phyloP scores from a whole-genome alignment of 2,329 filamentous ascomycete genomes.

The Tolypocladium album region DNA sequence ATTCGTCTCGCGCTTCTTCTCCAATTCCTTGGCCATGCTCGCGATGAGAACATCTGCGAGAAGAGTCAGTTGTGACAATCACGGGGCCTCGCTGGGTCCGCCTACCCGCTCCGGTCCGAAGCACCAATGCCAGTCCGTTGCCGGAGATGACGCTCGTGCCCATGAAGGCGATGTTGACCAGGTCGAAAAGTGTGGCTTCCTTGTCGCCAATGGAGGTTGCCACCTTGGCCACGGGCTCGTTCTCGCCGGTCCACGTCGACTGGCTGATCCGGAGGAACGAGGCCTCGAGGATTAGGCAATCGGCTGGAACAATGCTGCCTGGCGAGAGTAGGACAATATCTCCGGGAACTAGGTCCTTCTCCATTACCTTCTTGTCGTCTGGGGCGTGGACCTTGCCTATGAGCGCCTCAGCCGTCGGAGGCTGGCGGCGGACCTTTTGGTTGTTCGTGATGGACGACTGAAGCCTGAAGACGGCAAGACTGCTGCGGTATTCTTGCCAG shows the following conservation, averaged over 20 bases:
- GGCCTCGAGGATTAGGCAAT: slow-evolving; percentile 15
- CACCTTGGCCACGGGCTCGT: slow-evolving; percentile 12
- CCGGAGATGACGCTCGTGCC: slow-evolving; percentile 17
- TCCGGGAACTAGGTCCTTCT: slow-evolving; percentile 12
- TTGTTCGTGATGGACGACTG: slow-evolving; percentile 13
- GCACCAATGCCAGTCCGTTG: slow-evolving; percentile 12
- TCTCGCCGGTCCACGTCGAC: slow-evolving; percentile 20
- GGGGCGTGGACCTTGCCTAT: neutral
- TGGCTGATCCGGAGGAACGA: slow-evolving; percentile 16
- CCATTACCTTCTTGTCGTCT: slow-evolving; percentile 2
- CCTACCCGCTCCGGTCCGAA: slow-evolving; percentile 11
- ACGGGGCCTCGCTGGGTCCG: neutral
- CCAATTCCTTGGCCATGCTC: slow-evolving; percentile 14
- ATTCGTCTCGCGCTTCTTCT: slow-evolving; percentile 12
- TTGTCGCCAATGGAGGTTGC: slow-evolving; percentile 8
- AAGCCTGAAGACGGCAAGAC: slow-evolving; percentile 12
- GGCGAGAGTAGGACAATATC: slow-evolving; percentile 12
- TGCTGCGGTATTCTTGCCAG: slow-evolving; percentile 17
- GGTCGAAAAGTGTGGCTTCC: slow-evolving; percentile 11
- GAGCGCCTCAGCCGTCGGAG: neutral
- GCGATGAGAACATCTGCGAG: slow-evolving; percentile 13
- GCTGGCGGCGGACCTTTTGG: slow-evolving; percentile 9
- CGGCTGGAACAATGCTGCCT: slow-evolving; percentile 14
- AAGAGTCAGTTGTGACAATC: neutral
- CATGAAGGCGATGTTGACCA: slow-evolving; percentile 15